Conservation (phyloP, 1,139 yeast genomes). For the Candida pseudocylindracea region DNA sequence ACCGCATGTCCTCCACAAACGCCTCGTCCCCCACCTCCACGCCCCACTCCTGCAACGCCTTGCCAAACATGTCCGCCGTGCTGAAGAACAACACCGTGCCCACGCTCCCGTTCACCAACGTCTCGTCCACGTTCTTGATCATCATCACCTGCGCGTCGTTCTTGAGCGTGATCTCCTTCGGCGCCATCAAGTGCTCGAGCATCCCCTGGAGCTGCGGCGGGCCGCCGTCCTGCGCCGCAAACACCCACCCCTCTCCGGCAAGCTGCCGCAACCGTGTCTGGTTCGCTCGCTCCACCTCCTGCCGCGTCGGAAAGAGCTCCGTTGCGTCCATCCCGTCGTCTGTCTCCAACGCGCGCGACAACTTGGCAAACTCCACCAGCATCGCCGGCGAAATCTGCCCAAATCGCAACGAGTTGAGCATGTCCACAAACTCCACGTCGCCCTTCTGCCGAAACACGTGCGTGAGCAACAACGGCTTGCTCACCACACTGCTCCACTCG, state of each 20-base stretch:
- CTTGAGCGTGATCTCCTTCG: slow-evolving; percentile 33
- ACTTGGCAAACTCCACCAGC: slow-evolving; percentile 24
- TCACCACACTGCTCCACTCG: slow-evolving; percentile 48
- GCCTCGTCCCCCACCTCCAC: slow-evolving; percentile 6
- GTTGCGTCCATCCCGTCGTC: slow-evolving; percentile 71
- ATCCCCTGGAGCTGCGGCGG: slow-evolving; percentile 19
- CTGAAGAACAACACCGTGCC: slow-evolving; percentile 48
- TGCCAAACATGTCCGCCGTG: slow-evolving; percentile 7
- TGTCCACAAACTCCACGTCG: slow-evolving; percentile 50
- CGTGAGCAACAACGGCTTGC: slow-evolving; percentile 41
- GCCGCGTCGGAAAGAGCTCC: slow-evolving; percentile 62
- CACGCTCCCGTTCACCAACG: slow-evolving; percentile 76
- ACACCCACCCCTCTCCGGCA: slow-evolving; percentile 23
- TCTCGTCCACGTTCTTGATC: slow-evolving; percentile 38
- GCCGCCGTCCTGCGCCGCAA: slow-evolving; percentile 44
- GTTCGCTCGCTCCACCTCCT: slow-evolving; percentile 72
- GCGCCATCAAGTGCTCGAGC: slow-evolving; percentile 52
- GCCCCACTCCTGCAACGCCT: slow-evolving; percentile 9
- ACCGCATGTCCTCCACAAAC: slow-evolving; percentile 1
- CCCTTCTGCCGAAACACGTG: slow-evolving; percentile 89
- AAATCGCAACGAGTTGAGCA: slow-evolving; percentile 72
- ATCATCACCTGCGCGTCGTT: slow-evolving; percentile 92
- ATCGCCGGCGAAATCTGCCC: slow-evolving; percentile 43
- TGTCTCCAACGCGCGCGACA: slow-evolving; percentile 31
- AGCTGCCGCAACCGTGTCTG: slow-evolving; percentile 25